Percentiles rank a stretch among this genome's conserved stretches.
Evolutionary conservation across 495 filamentous ascomycete species (phyloP).

Genomic region (Rhypophila decipiens): DNA sequence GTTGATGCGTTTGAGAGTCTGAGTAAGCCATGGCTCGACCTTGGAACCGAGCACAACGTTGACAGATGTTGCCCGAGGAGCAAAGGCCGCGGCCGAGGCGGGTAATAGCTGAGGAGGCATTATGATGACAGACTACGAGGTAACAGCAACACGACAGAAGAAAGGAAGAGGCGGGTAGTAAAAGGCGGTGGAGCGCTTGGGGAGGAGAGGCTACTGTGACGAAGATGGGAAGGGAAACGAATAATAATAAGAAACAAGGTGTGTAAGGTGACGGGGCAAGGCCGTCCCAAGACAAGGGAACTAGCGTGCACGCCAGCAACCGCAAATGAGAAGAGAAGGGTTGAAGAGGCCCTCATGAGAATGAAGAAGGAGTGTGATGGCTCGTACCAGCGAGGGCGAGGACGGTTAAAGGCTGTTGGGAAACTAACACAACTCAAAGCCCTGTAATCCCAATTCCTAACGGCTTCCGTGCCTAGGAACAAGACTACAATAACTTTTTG

Average conservation of each 20-base stretch:
- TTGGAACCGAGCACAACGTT: constrained; percentile 91
- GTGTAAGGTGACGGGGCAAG: constrained; percentile 44
- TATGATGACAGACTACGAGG: constrained; percentile 31
- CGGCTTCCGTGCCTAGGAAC: too few relatives aligned
- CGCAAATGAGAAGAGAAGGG: constrained; percentile 44
- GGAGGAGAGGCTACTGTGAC: too few relatives aligned
- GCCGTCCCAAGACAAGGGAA: constrained; percentile 54
- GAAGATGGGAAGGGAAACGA: constrained; percentile 46
- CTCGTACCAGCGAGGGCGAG: constrained; percentile 36
- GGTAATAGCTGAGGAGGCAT: constrained; percentile 93
- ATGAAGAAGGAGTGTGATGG: constrained; percentile 40
- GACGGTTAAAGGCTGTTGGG: too few relatives aligned
- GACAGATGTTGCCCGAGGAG: constrained; percentile 78
- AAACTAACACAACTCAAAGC: too few relatives aligned
- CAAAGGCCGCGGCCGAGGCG: constrained; percentile 93
- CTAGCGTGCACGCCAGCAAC: constrained; percentile 51
- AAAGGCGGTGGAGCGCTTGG: constrained; percentile 45
- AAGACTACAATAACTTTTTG: too few relatives aligned
- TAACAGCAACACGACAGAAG: constrained; percentile 14
- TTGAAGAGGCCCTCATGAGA: constrained; percentile 39
- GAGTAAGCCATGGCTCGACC: constrained; percentile 96
- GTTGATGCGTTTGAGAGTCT: constrained; percentile 95
- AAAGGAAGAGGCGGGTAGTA: constrained; percentile 17
- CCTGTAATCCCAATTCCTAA: too few relatives aligned
- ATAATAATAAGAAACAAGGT: constrained; percentile 46